Evolutionary conservation across 352 stramenopile species (phyloP).

Genomic region (Pythium aquatile): DNA sequence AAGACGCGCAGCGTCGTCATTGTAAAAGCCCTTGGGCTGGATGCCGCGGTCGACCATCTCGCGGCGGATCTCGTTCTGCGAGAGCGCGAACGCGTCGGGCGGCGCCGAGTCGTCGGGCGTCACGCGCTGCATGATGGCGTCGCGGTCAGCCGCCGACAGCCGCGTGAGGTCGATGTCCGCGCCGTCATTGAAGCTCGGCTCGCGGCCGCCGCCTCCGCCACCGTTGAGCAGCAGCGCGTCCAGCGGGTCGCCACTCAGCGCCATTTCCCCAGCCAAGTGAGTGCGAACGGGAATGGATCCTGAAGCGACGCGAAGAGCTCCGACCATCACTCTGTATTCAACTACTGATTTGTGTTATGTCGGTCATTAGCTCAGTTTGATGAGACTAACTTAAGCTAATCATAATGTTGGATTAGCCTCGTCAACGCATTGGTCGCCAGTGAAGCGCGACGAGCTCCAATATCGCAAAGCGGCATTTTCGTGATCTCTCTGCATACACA

Average conservation of each 20-base stretch:
- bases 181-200: constrained; percentile 58
- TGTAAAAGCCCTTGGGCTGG: constrained; percentile 84
- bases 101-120: constrained; percentile 64
- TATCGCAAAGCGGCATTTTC: not conserved
- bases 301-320: constrained; percentile 15
- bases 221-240: constrained; percentile 29
- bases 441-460: not conserved
- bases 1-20: constrained; percentile 75
- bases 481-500: not conserved
- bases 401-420: not conserved
- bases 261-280: not conserved
- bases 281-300: constrained; percentile 8
- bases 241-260: constrained; percentile 34
- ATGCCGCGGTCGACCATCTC: constrained; percentile 86
- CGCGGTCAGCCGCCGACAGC: constrained; percentile 53
- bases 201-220: constrained; percentile 35
- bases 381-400: constrained; percentile 12
- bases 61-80: constrained; percentile 80
- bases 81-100: constrained; percentile 65
- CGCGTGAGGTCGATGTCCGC: constrained; percentile 64
- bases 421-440: constrained; percentile 5
- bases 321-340: not conserved
- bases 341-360: constrained; percentile 7
- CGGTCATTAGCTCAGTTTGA: not conserved
- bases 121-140: constrained; percentile 70